Evolutionary conservation across 2,329 filamentous ascomycete genomes (phyloP), one percentile per base, ranked within the genome.

Genomic region (Fonsecaea erecta): DNA sequence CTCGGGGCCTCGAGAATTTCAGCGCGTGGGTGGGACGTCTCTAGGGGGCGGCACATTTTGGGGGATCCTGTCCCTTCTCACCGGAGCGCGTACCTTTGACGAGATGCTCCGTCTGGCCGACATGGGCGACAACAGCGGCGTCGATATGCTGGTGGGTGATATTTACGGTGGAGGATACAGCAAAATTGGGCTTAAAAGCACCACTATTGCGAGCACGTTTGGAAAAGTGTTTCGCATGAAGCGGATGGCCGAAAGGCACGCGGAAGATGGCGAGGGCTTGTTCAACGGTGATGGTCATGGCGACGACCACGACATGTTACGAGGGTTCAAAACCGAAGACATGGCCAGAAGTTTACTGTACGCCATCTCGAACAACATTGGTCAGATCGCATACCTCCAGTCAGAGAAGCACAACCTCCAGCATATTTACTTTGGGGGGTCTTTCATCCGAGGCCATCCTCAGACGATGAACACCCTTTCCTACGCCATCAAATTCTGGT

Each of bases 401-500:
- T 95, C 92, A 5, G 93, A 97, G 76, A 95, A 97, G 75, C 94
- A 99, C 79, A 86, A 90, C 52, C 83, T 98, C 28, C 90, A 91
- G 68, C 88, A 94, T 74, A 98, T 99, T 67, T 99, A 99, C 81
- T 99, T 99, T 78, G 95, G 95, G 24, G 95, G 95, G 26, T 95
- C 91, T 6, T 99, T 98, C 76, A 98, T 99, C 75, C 89, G 95
- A 48, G 95, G 95, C 46, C 95, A 99, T 77, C 88, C 91, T 16
- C 95, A 98, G 80, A 99, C 95, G 12, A 99, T 99, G 87, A 96
- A 98, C 78, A 98, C 95, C 0, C 83, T 99, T 9, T 93, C 90
- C 62, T 99, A 97, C 75, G 95, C 94, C 75, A 97, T 99, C 79
- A 92, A 92, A 72, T 99, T 98, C 80, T 99, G 95, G 95, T 93